These are phyloP conservation scores for Thelonectria blattea DNA, from an alignment of 2,329 filamentous ascomycete species.

Conservation along the genomic window DNA sequence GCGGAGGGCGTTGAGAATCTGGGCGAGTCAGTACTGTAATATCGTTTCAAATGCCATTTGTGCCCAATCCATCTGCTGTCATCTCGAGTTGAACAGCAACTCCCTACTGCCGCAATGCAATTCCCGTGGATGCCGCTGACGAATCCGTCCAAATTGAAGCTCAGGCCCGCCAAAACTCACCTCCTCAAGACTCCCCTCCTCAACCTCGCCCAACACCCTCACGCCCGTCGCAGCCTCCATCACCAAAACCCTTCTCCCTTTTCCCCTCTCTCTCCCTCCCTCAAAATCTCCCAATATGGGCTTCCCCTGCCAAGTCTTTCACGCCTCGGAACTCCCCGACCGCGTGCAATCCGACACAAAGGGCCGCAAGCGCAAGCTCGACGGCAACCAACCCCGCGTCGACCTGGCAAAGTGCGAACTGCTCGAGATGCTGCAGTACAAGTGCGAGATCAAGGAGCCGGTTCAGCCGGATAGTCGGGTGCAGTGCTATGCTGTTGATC, in stretches of 20 bases:
- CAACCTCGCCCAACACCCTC: slow-evolving; percentile 59
- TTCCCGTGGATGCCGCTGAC: neutral
- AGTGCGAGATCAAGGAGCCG: slow-evolving; percentile 61
- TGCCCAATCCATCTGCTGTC: neutral
- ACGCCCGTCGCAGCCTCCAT: slow-evolving; percentile 54
- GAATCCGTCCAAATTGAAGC: slow-evolving; percentile 19
- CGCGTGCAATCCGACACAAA: slow-evolving; percentile 55
- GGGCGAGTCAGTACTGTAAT: neutral
- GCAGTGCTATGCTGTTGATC: slow-evolving; percentile 62
- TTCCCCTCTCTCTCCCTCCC: too few relatives aligned
- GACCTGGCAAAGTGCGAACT: slow-evolving; percentile 63
- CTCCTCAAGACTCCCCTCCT: slow-evolving; percentile 64
- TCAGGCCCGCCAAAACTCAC: slow-evolving; percentile 48
- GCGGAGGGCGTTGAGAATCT: slow-evolving; percentile 38
- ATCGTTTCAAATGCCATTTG: neutral
- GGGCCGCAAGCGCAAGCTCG: slow-evolving; percentile 60
- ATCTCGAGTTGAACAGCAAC: neutral
- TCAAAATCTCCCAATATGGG: too few relatives aligned
- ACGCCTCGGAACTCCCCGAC: slow-evolving; percentile 56
- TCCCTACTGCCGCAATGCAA: too few relatives aligned
- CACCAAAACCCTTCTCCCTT: too few relatives aligned
- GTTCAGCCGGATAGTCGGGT: slow-evolving; percentile 53
- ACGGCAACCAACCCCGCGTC: slow-evolving; percentile 46
- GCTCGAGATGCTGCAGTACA: slow-evolving; percentile 65
- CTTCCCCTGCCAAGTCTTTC: slow-evolving; percentile 62